A percentile compares a stretch with the other conserved stretches of the same genome.
Conservation (phyloP, 1,139 yeast genomes). For the Suhomyces chickasaworum region DNA sequence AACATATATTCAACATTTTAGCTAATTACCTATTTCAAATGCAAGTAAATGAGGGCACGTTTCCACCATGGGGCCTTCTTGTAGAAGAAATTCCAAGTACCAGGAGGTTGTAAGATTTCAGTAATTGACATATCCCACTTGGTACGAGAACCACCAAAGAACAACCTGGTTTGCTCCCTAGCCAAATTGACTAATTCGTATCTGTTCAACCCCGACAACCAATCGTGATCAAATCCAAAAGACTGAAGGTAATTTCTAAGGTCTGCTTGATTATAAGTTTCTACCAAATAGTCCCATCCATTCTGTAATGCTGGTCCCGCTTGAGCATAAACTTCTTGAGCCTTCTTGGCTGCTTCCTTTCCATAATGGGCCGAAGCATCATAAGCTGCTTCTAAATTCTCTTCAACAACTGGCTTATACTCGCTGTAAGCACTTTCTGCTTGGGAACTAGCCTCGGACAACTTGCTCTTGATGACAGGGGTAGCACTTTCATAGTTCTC, state of each 20-base stretch:
- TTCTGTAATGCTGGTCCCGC: slow-evolving; percentile 6
- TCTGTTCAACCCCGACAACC: slow-evolving; percentile 38
- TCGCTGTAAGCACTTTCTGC: slow-evolving; percentile 15
- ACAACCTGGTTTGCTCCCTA: slow-evolving; percentile 34
- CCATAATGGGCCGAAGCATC: slow-evolving; percentile 12
- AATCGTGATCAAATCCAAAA: slow-evolving; percentile 47
- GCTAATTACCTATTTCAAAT: neutral
- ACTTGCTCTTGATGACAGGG: slow-evolving; percentile 7
- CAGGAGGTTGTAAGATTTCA: slow-evolving; percentile 25
- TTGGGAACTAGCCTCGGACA: slow-evolving; percentile 6
- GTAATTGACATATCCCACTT: slow-evolving; percentile 30
- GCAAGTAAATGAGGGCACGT: slow-evolving; percentile 1
- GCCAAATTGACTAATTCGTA: slow-evolving; percentile 51
- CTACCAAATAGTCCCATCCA: slow-evolving; percentile 22
- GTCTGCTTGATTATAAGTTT: slow-evolving; percentile 55
- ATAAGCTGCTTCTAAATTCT: slow-evolving; percentile 4
- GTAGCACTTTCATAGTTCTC: slow-evolving; percentile 8
- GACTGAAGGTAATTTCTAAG: slow-evolving; percentile 53
- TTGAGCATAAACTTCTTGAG: slow-evolving; percentile 12
- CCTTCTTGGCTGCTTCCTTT: slow-evolving; percentile 10
- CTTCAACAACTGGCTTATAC: slow-evolving; percentile 14
- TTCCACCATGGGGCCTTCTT: slow-evolving; percentile 1
- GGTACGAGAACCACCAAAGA: slow-evolving; percentile 21
- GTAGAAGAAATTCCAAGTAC: slow-evolving; percentile 3
- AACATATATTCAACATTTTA: neutral